Evolutionary conservation across 1,284 basidiomycete species (phyloP).

Genomic region (Mycena citricolor): DNA sequence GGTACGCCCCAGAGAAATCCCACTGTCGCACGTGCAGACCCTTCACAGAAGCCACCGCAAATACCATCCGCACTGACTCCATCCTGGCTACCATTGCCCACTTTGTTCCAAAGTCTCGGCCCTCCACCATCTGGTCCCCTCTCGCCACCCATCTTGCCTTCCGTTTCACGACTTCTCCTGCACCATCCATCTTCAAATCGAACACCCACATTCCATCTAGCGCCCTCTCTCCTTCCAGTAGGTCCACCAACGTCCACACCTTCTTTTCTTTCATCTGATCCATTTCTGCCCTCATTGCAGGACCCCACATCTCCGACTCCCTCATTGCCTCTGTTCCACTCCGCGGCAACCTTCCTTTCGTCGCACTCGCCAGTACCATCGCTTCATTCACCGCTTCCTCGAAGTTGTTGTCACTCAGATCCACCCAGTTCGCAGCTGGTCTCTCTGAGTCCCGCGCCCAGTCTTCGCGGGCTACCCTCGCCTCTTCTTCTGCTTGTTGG

Average conservation of each 20-base stretch:
- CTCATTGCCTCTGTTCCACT: conserved; percentile 10
- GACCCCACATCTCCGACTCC: conserved; percentile 4
- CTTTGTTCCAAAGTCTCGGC: conserved; percentile 5
- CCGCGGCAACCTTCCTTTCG: conserved; percentile 7
- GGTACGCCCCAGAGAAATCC: conserved; percentile 11
- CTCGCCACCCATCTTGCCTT: too few relatives aligned
- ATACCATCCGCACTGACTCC: conserved; percentile 18
- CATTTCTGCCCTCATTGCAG: conserved; percentile 16
- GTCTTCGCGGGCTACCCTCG: too few relatives aligned
- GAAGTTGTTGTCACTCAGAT: background rate
- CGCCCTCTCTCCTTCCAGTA: conserved; percentile 11
- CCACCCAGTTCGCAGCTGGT: background rate
- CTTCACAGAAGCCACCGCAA: conserved; percentile 13
- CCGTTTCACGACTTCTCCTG: background rate
- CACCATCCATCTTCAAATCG: conserved; percentile 1
- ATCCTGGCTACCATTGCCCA: conserved; percentile 20
- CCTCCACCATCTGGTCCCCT: conserved; percentile 2
- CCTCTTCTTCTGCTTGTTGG: too few relatives aligned
- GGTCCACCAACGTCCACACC: conserved; percentile 12
- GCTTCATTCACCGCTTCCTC: too few relatives aligned
- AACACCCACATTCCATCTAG: conserved; percentile 10
- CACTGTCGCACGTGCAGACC: conserved; percentile 8
- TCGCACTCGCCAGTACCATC: conserved; percentile 11
- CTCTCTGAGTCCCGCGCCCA: too few relatives aligned
- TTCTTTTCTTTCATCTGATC: background rate